phyloP scores from a whole-genome alignment of 169 alveolate species.

The Cryptosporidium sp. region DNA sequence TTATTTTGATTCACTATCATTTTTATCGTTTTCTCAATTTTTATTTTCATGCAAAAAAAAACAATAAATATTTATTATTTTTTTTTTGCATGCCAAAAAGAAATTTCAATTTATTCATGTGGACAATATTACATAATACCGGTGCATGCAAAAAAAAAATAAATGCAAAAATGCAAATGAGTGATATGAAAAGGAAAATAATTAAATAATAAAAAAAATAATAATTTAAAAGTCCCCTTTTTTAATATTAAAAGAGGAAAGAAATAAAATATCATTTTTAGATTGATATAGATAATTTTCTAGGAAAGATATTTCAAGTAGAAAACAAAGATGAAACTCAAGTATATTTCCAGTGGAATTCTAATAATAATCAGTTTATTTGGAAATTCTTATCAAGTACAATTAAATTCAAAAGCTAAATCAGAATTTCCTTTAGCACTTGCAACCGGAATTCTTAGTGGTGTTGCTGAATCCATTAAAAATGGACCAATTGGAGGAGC shows the following conservation, averaged over 20 bases:
- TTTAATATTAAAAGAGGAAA: background rate
- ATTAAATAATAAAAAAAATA: background rate
- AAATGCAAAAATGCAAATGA: slow-evolving; percentile 38
- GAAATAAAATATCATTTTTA: background rate
- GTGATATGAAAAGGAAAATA: background rate
- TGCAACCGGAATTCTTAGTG: slow-evolving; percentile 11
- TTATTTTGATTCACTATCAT: too few relatives aligned
- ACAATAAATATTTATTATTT: too few relatives aligned
- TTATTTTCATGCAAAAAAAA: background rate
- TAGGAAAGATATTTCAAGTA: slow-evolving; percentile 1
- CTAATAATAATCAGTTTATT: slow-evolving; percentile 12
- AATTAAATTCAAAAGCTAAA: slow-evolving; percentile 21
- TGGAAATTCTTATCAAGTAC: slow-evolving; percentile 45
- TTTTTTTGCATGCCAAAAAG: background rate
- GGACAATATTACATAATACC: slow-evolving; percentile 17
- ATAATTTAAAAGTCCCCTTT: background rate
- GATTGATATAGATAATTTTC: slow-evolving; percentile 19
- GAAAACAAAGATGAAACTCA: slow-evolving; percentile 3
- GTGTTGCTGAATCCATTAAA: slow-evolving; percentile 39
- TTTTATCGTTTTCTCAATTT: too few relatives aligned
- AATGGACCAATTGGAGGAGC: slow-evolving; percentile 73
- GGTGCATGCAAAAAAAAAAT: slow-evolving; percentile 29
- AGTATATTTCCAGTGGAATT: slow-evolving; percentile 23
- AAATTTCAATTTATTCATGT: background rate
- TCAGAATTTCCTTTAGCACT: background rate